These are phyloP conservation scores for Ailanthus altissimus DNA, from an alignment of 345 rosid genomes.

Conservation along the genomic window DNA sequence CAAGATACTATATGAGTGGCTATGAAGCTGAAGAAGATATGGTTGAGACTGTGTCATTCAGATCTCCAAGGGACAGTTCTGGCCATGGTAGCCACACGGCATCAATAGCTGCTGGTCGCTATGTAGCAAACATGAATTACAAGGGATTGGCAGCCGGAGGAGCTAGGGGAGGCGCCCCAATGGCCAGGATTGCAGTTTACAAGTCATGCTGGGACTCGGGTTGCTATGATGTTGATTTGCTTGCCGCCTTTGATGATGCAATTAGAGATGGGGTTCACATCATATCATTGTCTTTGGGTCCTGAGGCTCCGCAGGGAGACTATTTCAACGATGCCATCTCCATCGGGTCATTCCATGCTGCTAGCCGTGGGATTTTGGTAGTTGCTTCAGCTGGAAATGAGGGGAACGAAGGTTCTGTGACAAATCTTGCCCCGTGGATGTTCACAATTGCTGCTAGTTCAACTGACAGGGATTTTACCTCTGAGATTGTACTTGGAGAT, in stretches of 20 bases:
- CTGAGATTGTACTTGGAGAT: slow-evolving; percentile 42
- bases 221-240: slow-evolving; percentile 54
- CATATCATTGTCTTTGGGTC: slow-evolving; percentile 57
- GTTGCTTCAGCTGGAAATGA: slow-evolving; percentile 59
- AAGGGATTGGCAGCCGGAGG: slow-evolving; percentile 52
- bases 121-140: slow-evolving; percentile 45
- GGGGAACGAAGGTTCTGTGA: slow-evolving; percentile 47
- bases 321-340: slow-evolving; percentile 60
- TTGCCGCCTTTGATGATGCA: slow-evolving; percentile 62
- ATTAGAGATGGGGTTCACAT: slow-evolving; percentile 55
- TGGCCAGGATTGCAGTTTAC: slow-evolving; percentile 59
- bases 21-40: slow-evolving; percentile 54
- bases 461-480: slow-evolving; percentile 48
- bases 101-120: slow-evolving; percentile 58
- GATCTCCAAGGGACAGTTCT: slow-evolving; percentile 55
- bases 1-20: slow-evolving; percentile 50
- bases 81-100: slow-evolving; percentile 68
- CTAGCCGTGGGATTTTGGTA: slow-evolving; percentile 47
- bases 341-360: slow-evolving; percentile 60
- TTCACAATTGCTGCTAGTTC: slow-evolving; percentile 57
- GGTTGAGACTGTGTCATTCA: slow-evolving; percentile 31
- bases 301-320: slow-evolving; percentile 54
- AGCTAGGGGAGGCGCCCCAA: slow-evolving; percentile 63
- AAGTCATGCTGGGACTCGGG: slow-evolving; percentile 58
- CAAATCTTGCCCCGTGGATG: slow-evolving; percentile 67